Conservation (phyloP, 352 stramenopile species). For the Achlya hypogyna region DNA sequence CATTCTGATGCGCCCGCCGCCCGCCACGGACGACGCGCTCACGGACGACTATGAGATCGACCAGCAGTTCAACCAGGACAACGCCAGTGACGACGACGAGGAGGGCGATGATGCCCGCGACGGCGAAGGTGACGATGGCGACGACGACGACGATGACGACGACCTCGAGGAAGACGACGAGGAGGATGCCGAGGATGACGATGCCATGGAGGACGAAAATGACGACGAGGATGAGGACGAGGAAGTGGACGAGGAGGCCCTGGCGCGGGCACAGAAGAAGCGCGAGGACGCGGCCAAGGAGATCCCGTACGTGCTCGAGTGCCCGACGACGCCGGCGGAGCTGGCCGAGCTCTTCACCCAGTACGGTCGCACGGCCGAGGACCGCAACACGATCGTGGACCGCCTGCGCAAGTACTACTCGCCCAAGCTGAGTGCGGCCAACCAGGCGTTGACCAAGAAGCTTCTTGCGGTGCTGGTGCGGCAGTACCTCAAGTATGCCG, state of each 20-base stretch:
- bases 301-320: conserved; percentile 94
- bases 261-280: conserved; percentile 35
- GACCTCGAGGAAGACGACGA: conserved; percentile 56
- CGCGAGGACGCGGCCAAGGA: conserved; percentile 43
- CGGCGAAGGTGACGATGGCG: conserved; percentile 33
- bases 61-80: conserved; percentile 34
- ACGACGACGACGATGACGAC: conserved; percentile 58
- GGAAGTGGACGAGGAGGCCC: conserved; percentile 69
- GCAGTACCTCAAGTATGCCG: conserved; percentile 87
- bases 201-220: conserved; percentile 29
- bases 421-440: conserved; percentile 88
- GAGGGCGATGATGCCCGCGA: conserved; percentile 32
- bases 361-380: conserved; percentile 72
- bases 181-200: conserved; percentile 45
- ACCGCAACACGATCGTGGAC: conserved; percentile 85
- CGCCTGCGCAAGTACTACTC: conserved; percentile 92
- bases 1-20: conserved; percentile 44
- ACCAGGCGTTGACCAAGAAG: conserved; percentile 93
- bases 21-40: conserved; percentile 24
- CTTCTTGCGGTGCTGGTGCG: conserved; percentile 93
- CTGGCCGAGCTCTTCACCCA: conserved; percentile 83
- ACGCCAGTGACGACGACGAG: conserved; percentile 25
- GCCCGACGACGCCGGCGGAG: conserved; percentile 85
- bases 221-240: conserved; percentile 29
- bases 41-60: conserved; percentile 70